Base-by-base conservation (phyloP, 768 basidiomycete species). In the Lactifluus echinatus region DNA sequence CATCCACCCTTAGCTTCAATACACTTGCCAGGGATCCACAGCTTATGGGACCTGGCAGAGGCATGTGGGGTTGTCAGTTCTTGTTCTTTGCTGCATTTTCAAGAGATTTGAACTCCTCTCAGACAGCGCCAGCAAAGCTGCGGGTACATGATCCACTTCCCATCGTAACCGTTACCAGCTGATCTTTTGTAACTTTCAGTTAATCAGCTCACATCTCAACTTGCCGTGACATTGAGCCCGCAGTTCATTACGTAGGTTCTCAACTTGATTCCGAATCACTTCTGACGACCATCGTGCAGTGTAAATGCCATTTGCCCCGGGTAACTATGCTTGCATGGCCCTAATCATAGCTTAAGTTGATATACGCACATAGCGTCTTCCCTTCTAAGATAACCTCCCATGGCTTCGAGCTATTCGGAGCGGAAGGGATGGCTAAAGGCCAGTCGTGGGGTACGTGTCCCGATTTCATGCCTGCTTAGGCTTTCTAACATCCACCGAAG, bases 111-210 rank as follows among this genome's bases (percentile, higher is more conserved):
- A 34, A 40, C 29, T 34, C 29, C 52, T 36, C 21, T 24, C 61
- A 92, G 89, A 92, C 67, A 80, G 83, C 63, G 75, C 88, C 7
- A 89, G 87, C 69, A 92, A 92, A 71, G 89, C 89, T n/a, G 88
- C 88, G 28, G 62, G 62, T 62, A 39, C 36, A 29, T 17, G 17
- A 19, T 34, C 26, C n/a, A 8, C 29, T 19, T 26, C 8, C 43
- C 36, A 10, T 28, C 2, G n/a, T 8, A 12, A 46, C 44, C 17
- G 19, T 37, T 31, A n/a, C 36, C 19, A 10, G 14, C 34, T 50
- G 23, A 42, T 49, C 17, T 14, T 5, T 40, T 6, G 36, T 17
- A 37, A 29, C 43, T 28, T 29, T 19, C 12, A 63, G 81, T 87
- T 17, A 91, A 90, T 71, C 89, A 91, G 62, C 79, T 93, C 45